These are phyloP conservation scores for Isabelozyma heimii DNA, from an alignment of 805 yeast genomes.

Conservation along the genomic window DNA sequence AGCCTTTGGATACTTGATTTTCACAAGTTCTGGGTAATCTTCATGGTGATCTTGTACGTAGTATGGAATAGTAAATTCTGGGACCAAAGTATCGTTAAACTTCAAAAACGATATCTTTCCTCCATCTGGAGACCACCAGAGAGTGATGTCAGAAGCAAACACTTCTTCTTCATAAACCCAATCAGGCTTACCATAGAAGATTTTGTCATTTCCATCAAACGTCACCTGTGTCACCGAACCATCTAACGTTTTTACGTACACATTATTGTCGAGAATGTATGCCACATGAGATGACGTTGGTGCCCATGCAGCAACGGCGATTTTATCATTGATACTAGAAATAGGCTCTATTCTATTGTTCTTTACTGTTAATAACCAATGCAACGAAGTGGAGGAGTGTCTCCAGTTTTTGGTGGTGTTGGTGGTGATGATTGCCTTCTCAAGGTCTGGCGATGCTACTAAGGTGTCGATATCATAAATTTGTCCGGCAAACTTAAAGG, in stretches of 20 bases:
- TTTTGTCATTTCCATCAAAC: slow-evolving; percentile 47
- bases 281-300: slow-evolving; percentile 56
- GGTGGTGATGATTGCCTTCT: slow-evolving; percentile 56
- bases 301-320: slow-evolving; percentile 62
- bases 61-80: slow-evolving; percentile 48
- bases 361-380: slow-evolving; percentile 59
- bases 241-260: slow-evolving; percentile 46
- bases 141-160: slow-evolving; percentile 50
- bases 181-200: slow-evolving; percentile 71
- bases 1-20: slow-evolving; percentile 67
- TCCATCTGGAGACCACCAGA: slow-evolving; percentile 77
- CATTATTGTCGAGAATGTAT: slow-evolving; percentile 54
- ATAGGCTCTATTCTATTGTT: slow-evolving; percentile 26
- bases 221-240: slow-evolving; percentile 35
- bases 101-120: slow-evolving; percentile 51
- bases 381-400: slow-evolving; percentile 61
- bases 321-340: slow-evolving; percentile 12
- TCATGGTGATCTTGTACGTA: slow-evolving; percentile 37
- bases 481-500: slow-evolving; percentile 37
- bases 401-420: slow-evolving; percentile 66
- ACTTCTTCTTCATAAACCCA: slow-evolving; percentile 89
- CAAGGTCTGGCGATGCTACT: slow-evolving; percentile 66
- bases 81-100: slow-evolving; percentile 60
- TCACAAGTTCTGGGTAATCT: slow-evolving; percentile 45
- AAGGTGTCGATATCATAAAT: slow-evolving; percentile 50